These are phyloP conservation scores for Phytopythium helicoides DNA, from an alignment of 352 stramenopile genomes.

Conservation along the genomic window DNA sequence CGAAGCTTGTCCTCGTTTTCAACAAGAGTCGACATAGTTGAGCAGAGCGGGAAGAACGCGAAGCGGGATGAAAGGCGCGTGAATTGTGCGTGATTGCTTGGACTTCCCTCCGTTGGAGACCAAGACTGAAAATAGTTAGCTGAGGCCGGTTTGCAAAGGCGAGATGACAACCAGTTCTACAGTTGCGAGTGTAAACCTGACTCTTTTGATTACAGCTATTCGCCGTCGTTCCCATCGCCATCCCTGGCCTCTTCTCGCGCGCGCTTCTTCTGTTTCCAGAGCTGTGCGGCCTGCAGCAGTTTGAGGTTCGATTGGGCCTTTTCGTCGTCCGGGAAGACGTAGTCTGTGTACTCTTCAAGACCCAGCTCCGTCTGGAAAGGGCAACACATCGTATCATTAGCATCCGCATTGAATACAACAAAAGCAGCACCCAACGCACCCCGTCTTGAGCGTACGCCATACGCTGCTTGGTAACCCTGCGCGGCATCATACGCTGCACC, in stretches of 20 bases:
- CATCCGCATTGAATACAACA: conserved; percentile 6
- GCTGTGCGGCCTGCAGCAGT: conserved; percentile 96
- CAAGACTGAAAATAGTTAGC: no score
- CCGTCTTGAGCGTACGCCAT: conserved; percentile 92
- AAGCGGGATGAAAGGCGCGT: no score
- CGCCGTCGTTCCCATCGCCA: conserved; percentile 3
- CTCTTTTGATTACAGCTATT: not conserved
- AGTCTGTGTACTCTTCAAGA: conserved; percentile 99
- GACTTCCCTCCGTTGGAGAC: no score
- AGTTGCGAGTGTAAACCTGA: no score
- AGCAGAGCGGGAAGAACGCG: no score
- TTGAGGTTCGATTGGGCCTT: conserved; percentile 95
- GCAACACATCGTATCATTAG: conserved; percentile 12
- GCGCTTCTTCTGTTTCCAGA: conserved; percentile 94
- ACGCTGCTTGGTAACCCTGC: conserved; percentile 95
- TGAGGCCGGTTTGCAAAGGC: no score
- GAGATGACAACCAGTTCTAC: no score
- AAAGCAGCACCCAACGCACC: conserved; percentile 34
- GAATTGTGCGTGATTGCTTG: no score
- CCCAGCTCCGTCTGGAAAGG: conserved; percentile 77
- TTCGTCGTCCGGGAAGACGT: conserved; percentile 98
- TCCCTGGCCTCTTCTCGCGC: conserved; percentile 43
- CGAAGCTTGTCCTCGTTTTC: no score
- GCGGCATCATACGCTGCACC: conserved; percentile 92
- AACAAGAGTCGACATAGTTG: no score